Base-by-base conservation (phyloP, 352 stramenopile species). In the Plasmopara viticola region DNA sequence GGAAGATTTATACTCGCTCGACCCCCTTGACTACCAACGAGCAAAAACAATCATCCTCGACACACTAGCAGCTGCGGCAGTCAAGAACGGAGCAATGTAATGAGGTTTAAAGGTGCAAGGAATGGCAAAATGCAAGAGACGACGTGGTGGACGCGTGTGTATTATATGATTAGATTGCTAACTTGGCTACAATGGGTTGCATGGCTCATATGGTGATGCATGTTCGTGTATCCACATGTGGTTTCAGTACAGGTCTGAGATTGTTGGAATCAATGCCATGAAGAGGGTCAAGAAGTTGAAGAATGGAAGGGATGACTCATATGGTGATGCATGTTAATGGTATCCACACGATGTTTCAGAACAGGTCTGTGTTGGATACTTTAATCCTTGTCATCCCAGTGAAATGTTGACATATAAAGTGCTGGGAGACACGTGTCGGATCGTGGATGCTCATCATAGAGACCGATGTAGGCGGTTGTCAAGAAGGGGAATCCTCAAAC, bases 131-230 rank as follows among this genome's bases (percentile, higher is more conserved):
- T 35, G 31, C 10, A 25, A 25, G 20, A 25, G 20, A 25, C 20
- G 20, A 25, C 20, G 20, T 1, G 20, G 20, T 25, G 20, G 20
- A 1, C 20, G 20, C 20, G 20, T 25, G 20, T 25, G 20, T 25
- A 25, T 25, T 5, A 38, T 38, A 1, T 38, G 9, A 14, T 38
- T 14, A 38, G 33, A 38, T 43, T 44, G 44, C 45, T 51, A 12
- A 59, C 20, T 25, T 25, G 20, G 20, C 48, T 53, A 15, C 51
- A 49, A 2, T 51, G 45, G 35, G 17, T 51, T 40, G n/a, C 20
- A 50, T 62, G 68, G 65, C 78, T 91, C 78, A 91, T 85, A 92
- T 92, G 81, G 81, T 92, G 81, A 92, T 92, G 81, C 81, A 92
- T 92, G 78, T 90, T 82, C 75, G 48, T 47, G 64, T 79, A 68